These are phyloP conservation scores for Pezicula radicicola DNA, from an alignment of 2,329 filamentous ascomycete genomes.

Conservation along the genomic window DNA sequence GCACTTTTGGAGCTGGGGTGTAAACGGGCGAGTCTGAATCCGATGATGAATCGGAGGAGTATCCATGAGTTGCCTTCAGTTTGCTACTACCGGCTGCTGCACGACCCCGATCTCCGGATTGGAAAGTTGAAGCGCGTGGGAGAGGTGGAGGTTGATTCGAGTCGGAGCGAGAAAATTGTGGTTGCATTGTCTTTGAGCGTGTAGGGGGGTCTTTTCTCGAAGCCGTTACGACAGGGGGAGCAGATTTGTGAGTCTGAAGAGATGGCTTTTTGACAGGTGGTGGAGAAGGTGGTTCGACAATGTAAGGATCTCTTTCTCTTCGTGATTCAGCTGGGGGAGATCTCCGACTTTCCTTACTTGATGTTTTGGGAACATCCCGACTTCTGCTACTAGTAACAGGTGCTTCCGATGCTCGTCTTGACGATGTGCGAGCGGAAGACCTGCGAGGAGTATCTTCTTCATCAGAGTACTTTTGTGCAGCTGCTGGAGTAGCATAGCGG, in stretches of 20 bases:
- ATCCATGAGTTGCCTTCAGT: conserved; percentile 15
- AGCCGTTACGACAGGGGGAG: conserved; percentile 13
- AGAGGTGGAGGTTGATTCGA: conserved; percentile 17
- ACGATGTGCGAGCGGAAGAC: conserved; percentile 23
- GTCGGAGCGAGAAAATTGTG: conserved; percentile 22
- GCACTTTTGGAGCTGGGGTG: conserved; percentile 6
- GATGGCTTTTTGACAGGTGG: conserved; percentile 21
- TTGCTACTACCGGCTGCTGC: conserved; percentile 16
- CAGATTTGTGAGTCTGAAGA: conserved; percentile 24
- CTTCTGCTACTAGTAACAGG: conserved; percentile 15
- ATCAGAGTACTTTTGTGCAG: conserved; percentile 19
- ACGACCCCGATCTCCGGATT: conserved; percentile 14
- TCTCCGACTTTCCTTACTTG: conserved; percentile 8
- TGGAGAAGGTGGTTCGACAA: conserved; percentile 26
- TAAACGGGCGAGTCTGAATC: conserved; percentile 14
- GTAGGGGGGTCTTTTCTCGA: conserved; percentile 20
- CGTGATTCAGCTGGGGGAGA: conserved; percentile 13
- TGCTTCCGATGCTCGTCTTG: conserved; percentile 22
- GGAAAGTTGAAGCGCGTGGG: conserved; percentile 24
- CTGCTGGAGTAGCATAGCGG: conserved; percentile 17
- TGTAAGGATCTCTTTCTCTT: conserved; percentile 13
- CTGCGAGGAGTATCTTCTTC: conserved; percentile 24
- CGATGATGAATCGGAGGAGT: conserved; percentile 14
- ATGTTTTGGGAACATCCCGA: conserved; percentile 4
- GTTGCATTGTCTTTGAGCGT: conserved; percentile 24